Conservation (phyloP, 108 stramenopile genomes). For the Phaeodactylum tricornutum region DNA sequence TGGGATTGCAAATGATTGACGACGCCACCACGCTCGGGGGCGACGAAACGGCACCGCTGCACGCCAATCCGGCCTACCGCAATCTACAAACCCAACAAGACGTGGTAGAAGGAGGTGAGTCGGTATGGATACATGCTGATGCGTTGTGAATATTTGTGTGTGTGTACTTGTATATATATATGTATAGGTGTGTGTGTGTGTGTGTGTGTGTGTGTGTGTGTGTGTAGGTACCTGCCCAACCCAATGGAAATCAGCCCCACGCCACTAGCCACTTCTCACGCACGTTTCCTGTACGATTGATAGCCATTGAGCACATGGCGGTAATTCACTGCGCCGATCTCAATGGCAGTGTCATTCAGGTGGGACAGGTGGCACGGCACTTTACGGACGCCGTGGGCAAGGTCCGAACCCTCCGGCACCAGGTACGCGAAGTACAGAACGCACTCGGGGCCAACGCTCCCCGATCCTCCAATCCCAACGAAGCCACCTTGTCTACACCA, state of each 20-base stretch:
- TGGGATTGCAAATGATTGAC: slow-evolving; percentile 51
- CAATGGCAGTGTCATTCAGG: slow-evolving; percentile 69
- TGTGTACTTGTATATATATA: no score
- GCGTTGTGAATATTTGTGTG: no score
- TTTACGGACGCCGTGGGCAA: slow-evolving; percentile 61
- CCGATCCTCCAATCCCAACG: no score
- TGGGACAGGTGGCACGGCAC: slow-evolving; percentile 68
- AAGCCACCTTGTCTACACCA: slow-evolving; percentile 2
- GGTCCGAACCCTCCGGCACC: slow-evolving; percentile 57
- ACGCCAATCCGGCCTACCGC: slow-evolving; percentile 46
- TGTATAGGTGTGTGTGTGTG: no score
- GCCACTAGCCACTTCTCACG: no score
- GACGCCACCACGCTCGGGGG: slow-evolving; percentile 8
- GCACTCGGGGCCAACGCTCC: slow-evolving; percentile 34
- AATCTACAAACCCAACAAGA: slow-evolving; percentile 40
- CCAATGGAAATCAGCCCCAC: no score
- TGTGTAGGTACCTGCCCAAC: no score
- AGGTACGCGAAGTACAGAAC: slow-evolving; percentile 74
- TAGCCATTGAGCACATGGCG: slow-evolving; percentile 78
- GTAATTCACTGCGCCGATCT: slow-evolving; percentile 71
- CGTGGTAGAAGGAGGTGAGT: slow-evolving; percentile 66
- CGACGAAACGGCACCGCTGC: slow-evolving; percentile 2
- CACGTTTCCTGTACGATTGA: no score
- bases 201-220: no score
- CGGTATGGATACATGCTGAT: no score